Base-by-base conservation (phyloP, 768 basidiomycete species). In the Leccinum subgranulosum region DNA sequence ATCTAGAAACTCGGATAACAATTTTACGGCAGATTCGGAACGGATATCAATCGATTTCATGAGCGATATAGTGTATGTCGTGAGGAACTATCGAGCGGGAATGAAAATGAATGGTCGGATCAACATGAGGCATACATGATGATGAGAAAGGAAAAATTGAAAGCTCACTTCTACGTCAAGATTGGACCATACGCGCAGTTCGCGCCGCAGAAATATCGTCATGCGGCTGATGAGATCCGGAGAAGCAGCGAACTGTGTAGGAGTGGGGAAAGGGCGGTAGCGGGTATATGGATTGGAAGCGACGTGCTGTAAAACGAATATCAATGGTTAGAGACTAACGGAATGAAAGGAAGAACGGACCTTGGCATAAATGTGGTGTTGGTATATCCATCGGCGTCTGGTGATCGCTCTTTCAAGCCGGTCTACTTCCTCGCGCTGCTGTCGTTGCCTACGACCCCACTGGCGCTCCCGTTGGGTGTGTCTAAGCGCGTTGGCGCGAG, bases 31-130 rank as follows among this genome's bases (percentile, higher is more conserved):
- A 39, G 88, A 84, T 73, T 93, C 88, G 12, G 92, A 90, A 45
- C 94, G 90, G 56, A 98, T 90, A 74, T 98, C 94, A 54, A 97
- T 84, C 3, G 90, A 81, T 73, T 93, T 92, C 86, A 98, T 92
- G 64, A 98, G 77, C 2, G 93, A 92, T 52, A 96, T 75, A 19
- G 85, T 91, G 74, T 95, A 92, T 3, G 86, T 90, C 12, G 91
- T 94, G 54, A 98, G 78, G 72, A 95, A 98, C 90, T 94, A 54
- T 51, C 62, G 28, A 49, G 21, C n/a, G 54, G 31, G 62, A 41
- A 56, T 56, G 59, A 58, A 39, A 39, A 70, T 65, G 49, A 61
- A 58, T 55, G 43, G 45, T 17, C 53, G 11, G 41, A 57, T 55
- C 43, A 21, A 49, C 31, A 53, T 58, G 57, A 54, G 51, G 59